These are phyloP conservation scores for Chaetomidium leptoderma DNA, from an alignment of 495 filamentous ascomycete species.

Conservation along the genomic window DNA sequence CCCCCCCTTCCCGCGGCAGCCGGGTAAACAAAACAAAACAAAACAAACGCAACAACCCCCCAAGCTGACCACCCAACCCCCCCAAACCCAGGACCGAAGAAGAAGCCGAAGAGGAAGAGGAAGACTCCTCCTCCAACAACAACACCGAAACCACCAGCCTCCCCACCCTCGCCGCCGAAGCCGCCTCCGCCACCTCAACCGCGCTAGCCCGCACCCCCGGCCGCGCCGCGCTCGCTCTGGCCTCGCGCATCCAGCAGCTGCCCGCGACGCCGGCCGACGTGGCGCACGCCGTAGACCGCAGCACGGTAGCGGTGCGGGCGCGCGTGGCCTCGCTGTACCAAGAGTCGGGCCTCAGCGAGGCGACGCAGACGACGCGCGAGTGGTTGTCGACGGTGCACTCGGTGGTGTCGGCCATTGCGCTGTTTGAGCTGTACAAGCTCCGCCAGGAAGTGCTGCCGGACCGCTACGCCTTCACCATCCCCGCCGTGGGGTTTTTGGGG, in stretches of 20 bases:
- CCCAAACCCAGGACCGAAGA: background rate
- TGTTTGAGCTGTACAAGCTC: conserved; percentile 59
- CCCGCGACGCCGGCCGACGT: conserved; percentile 83
- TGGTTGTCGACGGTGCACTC: conserved; percentile 63
- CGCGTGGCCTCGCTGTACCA: conserved; percentile 47
- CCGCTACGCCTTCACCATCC: conserved; percentile 65
- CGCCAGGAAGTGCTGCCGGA: conserved; percentile 61
- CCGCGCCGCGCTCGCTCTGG: conserved; percentile 49
- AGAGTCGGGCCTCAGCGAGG: conserved; percentile 49
- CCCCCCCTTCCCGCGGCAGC: too few species aligned
- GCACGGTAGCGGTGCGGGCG: conserved; percentile 59
- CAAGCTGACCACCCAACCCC: conserved; percentile 8
- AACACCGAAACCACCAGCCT: background rate
- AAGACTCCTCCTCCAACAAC: too few species aligned
- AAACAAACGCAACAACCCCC: background rate
- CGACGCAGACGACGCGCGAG: conserved; percentile 58
- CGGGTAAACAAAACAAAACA: conserved; percentile 16
- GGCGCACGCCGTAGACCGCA: conserved; percentile 74
- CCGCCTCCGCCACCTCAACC: conserved; percentile 34
- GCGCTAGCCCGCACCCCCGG: conserved; percentile 56
- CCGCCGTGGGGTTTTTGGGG: conserved; percentile 53
- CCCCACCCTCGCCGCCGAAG: conserved; percentile 1
- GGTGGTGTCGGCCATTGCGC: conserved; percentile 59
- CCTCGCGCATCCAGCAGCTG: conserved; percentile 54
- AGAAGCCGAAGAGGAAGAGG: conserved; percentile 2